Base-by-base conservation (phyloP, 257 asterid species). In the Fraxinus anomala region DNA sequence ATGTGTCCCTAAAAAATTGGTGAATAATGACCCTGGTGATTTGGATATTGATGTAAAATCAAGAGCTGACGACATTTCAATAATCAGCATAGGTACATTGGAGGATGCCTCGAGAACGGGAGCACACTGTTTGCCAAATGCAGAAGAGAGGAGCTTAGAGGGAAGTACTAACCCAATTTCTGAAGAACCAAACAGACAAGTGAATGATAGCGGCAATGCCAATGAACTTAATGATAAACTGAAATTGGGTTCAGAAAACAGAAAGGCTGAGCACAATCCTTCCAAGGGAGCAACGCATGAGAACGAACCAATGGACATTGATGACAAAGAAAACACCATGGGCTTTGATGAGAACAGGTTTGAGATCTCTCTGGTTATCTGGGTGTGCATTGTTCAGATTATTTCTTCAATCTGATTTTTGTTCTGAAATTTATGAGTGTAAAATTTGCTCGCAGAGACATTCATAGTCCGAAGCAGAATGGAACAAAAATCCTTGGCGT, bases 321-420 rank as follows among this genome's bases (percentile, higher is more conserved):
- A 83, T 68, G 85, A 85, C 37, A 87, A 87, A 73, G 91, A 87
- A 80, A 85, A 87, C 51, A 79, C 80, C 44, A 39, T 83, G 47
- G 72, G 70, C 59, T 56, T 76, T 12, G 82, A 81, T 74, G 88
- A 76, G 76, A 84, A 84, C 67, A 84, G 87, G 90, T 87, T 44
- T 54, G 39, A 66, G 49, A 9, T 13, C 74, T 69, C 33, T 14
- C n/a, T 16, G 56, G 5, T 26, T 63, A 24, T 11, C 17, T 9
- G 69, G 19, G 68, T 21, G 68, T 61, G 30, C 33, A 21, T 61
- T 42, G 39, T 63, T 54, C 33, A 13, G 30, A 31, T 73, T 14
- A 14, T 65, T 74, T 13, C 12, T 37, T 68, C 26, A 47, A 67
- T 44, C 2, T 40, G 66, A 23, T 28, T 17, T 67, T 76, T 31